These are phyloP conservation scores for Plectosphaerella plurivora DNA, from an alignment of 2,329 filamentous ascomycete genomes.

Conservation along the genomic window DNA sequence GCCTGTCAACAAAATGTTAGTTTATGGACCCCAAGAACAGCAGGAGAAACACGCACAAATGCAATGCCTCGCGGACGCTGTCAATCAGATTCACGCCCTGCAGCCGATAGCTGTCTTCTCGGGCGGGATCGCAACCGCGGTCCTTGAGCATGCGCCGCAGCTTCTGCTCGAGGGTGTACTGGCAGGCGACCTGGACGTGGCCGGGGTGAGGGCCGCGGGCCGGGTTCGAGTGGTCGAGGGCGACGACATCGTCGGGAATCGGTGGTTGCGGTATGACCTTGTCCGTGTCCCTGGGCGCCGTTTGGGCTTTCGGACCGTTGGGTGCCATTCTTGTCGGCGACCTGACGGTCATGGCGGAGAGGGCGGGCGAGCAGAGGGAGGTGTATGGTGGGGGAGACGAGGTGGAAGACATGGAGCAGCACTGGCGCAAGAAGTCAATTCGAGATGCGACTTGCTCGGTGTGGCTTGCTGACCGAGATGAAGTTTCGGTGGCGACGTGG, in stretches of 20 bases:
- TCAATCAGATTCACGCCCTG: slow-evolving; percentile 90
- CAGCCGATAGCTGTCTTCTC: slow-evolving; percentile 75
- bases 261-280: slow-evolving; percentile 1
- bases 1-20: slow-evolving; percentile 42
- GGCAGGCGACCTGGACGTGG: slow-evolving; percentile 46
- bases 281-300: background rate
- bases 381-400: background rate
- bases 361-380: background rate
- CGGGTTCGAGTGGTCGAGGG: slow-evolving; percentile 2
- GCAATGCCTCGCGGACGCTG: slow-evolving; percentile 71
- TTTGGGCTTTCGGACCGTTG: slow-evolving; percentile 1
- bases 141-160: slow-evolving; percentile 69
- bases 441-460: background rate
- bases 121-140: slow-evolving; percentile 67
- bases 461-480: background rate
- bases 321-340: slow-evolving; percentile 1
- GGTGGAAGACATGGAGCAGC: background rate
- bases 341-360: background rate
- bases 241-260: background rate
- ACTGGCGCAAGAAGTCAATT: background rate
- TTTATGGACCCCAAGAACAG: background rate
- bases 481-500: background rate
- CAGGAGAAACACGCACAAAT: slow-evolving; percentile 56
- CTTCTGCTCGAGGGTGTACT: slow-evolving; percentile 78
- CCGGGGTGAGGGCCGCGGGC: slow-evolving; percentile 40